These are phyloP conservation scores for Thalassiosira delicatula DNA, from an alignment of 352 stramenopile species.

Conservation along the genomic window DNA sequence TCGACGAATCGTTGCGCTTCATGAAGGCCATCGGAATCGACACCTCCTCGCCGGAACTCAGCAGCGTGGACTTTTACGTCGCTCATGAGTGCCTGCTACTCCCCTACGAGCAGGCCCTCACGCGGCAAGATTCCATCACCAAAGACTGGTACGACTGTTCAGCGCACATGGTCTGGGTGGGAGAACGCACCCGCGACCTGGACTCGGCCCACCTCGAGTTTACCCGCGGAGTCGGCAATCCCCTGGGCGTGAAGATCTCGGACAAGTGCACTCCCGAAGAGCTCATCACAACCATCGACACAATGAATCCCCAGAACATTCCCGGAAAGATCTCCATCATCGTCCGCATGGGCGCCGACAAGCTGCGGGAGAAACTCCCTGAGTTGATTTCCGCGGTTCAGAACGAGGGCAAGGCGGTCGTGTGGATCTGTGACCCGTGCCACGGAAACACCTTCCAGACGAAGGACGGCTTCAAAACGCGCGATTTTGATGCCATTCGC, in stretches of 20 bases:
- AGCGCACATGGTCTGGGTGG: constrained; percentile 98
- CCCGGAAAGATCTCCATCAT: constrained; percentile 97
- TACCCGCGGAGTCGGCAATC: constrained; percentile 96
- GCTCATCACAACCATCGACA: constrained; percentile 93
- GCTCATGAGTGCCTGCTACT: constrained; percentile 98
- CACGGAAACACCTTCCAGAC: constrained; percentile 99
- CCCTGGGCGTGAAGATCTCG: constrained; percentile 97
- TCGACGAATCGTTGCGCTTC: constrained; percentile 97
- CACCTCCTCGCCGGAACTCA: constrained; percentile 88
- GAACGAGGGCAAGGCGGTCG: constrained; percentile 90
- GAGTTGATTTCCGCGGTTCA: constrained; percentile 95
- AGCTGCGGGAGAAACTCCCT: constrained; percentile 92
- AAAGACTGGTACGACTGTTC: constrained; percentile 97
- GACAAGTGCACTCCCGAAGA: constrained; percentile 94
- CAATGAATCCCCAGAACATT: constrained; percentile 94
- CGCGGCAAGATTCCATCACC: constrained; percentile 88
- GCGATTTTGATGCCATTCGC: constrained; percentile 96
- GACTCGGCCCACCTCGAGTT: constrained; percentile 98
- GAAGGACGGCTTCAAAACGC: constrained; percentile 94
- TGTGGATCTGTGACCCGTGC: constrained; percentile 95
- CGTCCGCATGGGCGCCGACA: constrained; percentile 96
- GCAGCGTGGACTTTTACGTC: constrained; percentile 96
- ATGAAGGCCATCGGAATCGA: constrained; percentile 93
- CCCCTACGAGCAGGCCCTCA: constrained; percentile 97
- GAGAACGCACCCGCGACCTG: constrained; percentile 96